These are phyloP conservation scores for Ceratocystiopsis sp. DNA, from an alignment of 2,329 filamentous ascomycete genomes.

Conservation along the genomic window DNA sequence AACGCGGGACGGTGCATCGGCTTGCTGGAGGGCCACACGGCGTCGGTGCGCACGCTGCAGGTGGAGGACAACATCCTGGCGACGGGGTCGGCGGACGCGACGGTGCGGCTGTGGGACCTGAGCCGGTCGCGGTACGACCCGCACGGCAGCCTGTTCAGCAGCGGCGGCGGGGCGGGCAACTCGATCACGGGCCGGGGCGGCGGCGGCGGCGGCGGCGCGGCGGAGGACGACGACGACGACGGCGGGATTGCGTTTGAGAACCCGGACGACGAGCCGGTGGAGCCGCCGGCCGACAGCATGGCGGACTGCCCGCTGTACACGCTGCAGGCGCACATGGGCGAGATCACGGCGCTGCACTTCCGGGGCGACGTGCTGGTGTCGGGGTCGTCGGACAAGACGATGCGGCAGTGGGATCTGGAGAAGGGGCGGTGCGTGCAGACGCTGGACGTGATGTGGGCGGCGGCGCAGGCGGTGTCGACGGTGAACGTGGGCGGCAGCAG, in stretches of 20 bases:
- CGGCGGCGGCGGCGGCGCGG: constrained; percentile 37
- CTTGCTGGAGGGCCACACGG: constrained; percentile 79
- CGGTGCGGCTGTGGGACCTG: constrained; percentile 87
- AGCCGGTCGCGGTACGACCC: constrained; percentile 76
- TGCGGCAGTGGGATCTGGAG: constrained; percentile 93
- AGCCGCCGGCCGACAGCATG: constrained; percentile 64
- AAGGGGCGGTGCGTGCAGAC: constrained; percentile 97
- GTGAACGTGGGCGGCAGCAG: constrained; percentile 22
- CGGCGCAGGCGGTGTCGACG: constrained; percentile 67
- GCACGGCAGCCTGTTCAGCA: constrained; percentile 41
- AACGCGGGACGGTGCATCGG: constrained; percentile 88
- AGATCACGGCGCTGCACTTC: constrained; percentile 89
- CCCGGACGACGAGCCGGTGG: constrained; percentile 48
- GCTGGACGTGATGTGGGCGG: constrained; percentile 93
- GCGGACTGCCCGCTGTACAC: constrained; percentile 79
- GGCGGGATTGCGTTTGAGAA: constrained; percentile 59
- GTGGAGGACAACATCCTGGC: constrained; percentile 92
- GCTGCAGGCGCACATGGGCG: constrained; percentile 77
- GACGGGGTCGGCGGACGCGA: constrained; percentile 87
- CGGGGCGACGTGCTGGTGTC: constrained; percentile 79
- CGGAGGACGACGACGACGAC: constrained; percentile 37
- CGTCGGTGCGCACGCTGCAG: constrained; percentile 80
- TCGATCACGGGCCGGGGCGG: constrained; percentile 24
- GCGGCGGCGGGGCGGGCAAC: constrained; percentile 20
- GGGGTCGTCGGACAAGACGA: constrained; percentile 89